Conservation (phyloP, 2,329 filamentous ascomycete genomes). For the Diaporthe nobilis region DNA sequence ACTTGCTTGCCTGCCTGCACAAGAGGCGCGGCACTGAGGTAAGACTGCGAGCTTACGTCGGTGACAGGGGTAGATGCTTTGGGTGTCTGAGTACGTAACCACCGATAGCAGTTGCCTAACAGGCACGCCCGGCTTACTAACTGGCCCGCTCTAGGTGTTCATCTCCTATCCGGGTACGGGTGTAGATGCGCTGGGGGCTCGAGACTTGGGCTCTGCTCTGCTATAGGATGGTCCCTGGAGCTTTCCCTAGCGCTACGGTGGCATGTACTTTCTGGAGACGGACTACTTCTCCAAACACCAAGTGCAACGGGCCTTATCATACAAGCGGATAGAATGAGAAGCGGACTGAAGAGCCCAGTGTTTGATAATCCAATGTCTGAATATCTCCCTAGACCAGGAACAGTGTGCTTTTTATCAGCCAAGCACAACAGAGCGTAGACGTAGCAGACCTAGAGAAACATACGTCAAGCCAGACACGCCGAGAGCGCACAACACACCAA, state of each 20-base stretch:
- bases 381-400: neutral
- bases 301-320: slow-evolving; percentile 15
- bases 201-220: slow-evolving; percentile 8
- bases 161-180: neutral
- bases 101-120: neutral
- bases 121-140: neutral
- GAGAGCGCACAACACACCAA: neutral
- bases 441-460: no score
- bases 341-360: neutral
- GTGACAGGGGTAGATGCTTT: slow-evolving; percentile 27
- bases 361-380: neutral
- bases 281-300: slow-evolving; percentile 19
- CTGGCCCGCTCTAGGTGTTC: neutral
- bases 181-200: neutral
- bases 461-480: neutral
- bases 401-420: neutral
- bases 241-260: neutral
- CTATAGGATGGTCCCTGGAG: slow-evolving; percentile 25
- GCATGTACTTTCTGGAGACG: slow-evolving; percentile 20
- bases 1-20: slow-evolving; percentile 25
- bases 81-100: slow-evolving; percentile 13
- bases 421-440: neutral
- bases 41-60: slow-evolving; percentile 33
- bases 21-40: slow-evolving; percentile 5
- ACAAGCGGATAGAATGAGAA: neutral